Conservation (phyloP, 2,329 filamentous ascomycete species). For the Talaromyces islandicus region DNA sequence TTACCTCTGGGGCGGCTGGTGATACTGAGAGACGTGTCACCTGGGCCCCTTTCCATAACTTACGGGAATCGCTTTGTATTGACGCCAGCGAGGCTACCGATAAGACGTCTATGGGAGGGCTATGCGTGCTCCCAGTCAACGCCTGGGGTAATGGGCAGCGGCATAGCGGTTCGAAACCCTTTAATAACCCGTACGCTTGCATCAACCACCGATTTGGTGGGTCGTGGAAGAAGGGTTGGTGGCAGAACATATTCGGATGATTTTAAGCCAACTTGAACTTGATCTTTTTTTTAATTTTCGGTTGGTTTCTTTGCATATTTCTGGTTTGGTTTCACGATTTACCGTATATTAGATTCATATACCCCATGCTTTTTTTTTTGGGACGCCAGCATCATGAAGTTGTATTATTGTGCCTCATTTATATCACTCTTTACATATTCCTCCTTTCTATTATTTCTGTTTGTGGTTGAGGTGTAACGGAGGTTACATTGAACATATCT, state of each 20-base stretch:
- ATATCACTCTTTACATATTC: background rate
- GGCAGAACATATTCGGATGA: conserved; percentile 23
- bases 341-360: background rate
- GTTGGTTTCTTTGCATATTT: background rate
- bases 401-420: background rate
- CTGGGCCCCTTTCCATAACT: conserved; percentile 28
- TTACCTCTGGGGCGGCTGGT: conserved; percentile 3
- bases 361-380: background rate
- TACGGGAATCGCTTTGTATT: conserved; percentile 21
- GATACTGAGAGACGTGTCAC: conserved; percentile 20
- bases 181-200: conserved; percentile 23
- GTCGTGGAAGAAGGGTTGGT: conserved; percentile 28
- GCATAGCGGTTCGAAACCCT: conserved; percentile 24
- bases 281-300: background rate
- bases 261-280: background rate
- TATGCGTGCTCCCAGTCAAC: conserved; percentile 87
- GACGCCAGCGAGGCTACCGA: conserved; percentile 14
- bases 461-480: background rate
- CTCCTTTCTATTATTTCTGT: background rate
- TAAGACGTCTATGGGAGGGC: conserved; percentile 64
- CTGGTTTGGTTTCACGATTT: background rate
- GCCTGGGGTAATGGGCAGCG: conserved; percentile 32
- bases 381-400: background rate
- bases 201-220: conserved; percentile 29
- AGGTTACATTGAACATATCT: background rate